phyloP scores from a whole-genome alignment of 1,139 yeast species.

The Candida smagusa region DNA sequence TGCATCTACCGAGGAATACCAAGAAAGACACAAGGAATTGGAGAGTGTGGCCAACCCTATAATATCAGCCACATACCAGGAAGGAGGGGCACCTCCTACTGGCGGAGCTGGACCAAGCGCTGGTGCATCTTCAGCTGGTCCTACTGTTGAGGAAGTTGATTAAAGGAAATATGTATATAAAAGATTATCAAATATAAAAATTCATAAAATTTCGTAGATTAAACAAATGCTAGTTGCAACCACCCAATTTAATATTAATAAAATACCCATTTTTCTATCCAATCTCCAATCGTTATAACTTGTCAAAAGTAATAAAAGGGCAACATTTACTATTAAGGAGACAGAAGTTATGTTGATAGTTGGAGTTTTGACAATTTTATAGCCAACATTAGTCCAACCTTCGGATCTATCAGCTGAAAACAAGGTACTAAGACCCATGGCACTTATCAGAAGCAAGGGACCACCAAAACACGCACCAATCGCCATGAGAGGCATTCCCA shows the following conservation, averaged over 20 bases:
- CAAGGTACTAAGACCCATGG: constrained; percentile 58
- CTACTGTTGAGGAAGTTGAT: constrained; percentile 75
- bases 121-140: constrained; percentile 41
- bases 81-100: constrained; percentile 41
- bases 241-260: constrained; percentile 55
- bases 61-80: constrained; percentile 58
- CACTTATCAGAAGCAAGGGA: constrained; percentile 57
- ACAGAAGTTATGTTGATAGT: constrained; percentile 17
- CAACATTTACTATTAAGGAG: constrained; percentile 44
- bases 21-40: constrained; percentile 63
- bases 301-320: constrained; percentile 50
- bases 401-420: constrained; percentile 32
- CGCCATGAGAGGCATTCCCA: constrained; percentile 93
- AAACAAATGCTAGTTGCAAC: constrained; percentile 43
- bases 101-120: constrained; percentile 39
- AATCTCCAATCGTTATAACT: constrained; percentile 68
- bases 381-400: constrained; percentile 4
- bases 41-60: constrained; percentile 65
- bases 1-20: constrained; percentile 52
- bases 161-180: constrained; percentile 18
- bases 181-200: too few relatives aligned
- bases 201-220: constrained; percentile 10
- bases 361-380: constrained; percentile 13
- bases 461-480: constrained; percentile 95
- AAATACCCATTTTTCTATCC: constrained; percentile 42